Base-by-base conservation (phyloP, 1,284 basidiomycete genomes). In the Trametes hirsuta region DNA sequence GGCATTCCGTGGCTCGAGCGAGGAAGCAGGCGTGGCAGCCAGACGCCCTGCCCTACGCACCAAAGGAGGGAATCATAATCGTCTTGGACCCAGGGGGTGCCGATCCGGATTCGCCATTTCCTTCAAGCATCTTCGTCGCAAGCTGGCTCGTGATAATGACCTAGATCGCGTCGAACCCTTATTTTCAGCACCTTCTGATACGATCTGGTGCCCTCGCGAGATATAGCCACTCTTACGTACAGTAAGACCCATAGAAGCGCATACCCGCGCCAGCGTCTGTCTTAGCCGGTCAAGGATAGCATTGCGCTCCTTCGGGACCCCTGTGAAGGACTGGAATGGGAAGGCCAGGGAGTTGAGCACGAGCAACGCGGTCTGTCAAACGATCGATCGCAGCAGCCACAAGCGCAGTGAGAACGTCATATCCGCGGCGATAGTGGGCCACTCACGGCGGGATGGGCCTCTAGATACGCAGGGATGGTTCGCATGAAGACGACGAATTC, bases 111-210 rank as follows among this genome's bases (percentile, higher is more conserved):
- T 83, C 76, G 47, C 88, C 90, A 67, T 90, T 85, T 6, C 77
- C 72, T 55, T 83, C 81, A 48, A 89, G 71, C 64, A 90, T 74
- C 68, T 87, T 90, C 0, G 85, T 90, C 9, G 85, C 79, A 59
- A 91, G 77, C 70, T 91, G 89, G 39, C 84, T 85, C 3, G 88
- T 90, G 37, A 81, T 77, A 47, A 90, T 76, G 47, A 88, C 77
- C 88, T 91, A 52, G 46, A 53, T 44, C 53, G 42, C 48, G 41
- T 18, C 37, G 47, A 41, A 48, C 58, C 53, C 45, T 57, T 59
- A 59, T 56, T 66, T 59, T 59, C 50, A 50, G 64, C 46, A 52
- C 30, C 58, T 64, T 58, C 58, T 60, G 60, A 61, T 62, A 54
- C 51, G 58, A 62, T 64, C 62, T 56, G 55, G 59, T 47, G 41